Evolutionary conservation across 306 rosid species (phyloP), one percentile per base, ranked within the genome.

Genomic region (Leucaena leucocephala): DNA sequence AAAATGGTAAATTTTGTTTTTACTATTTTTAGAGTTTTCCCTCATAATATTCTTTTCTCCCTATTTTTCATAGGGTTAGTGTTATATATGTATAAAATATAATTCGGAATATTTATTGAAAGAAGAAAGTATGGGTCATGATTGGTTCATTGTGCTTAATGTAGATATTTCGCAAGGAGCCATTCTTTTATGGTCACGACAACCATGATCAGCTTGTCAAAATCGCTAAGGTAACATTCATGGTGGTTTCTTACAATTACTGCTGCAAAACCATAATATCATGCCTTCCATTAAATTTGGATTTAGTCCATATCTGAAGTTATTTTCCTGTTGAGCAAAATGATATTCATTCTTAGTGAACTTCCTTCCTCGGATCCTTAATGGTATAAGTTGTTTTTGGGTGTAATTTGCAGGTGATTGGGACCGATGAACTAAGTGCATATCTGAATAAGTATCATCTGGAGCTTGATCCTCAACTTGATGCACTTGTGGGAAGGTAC

Each of bases 151-250:
- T 85, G 22, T 65, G 44, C 70, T 82, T 81, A 34, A 62, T 86
- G 83, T 80, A 91, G 96, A 93, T 91, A 79, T 93, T 93, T 77
- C 96, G 96, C 82, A 96, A 96, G 93, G 99, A 96, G 70, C 99
- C 99, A 35, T 96, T 96, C 91, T 93, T 96, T 83, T 93, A 90
- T 85, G 99, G 99, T 21, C 98, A 93, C 33, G 99, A 96, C 96
- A 96, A 96, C 90, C 92, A 89, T 8, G 96, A 93, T 74, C 97
- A 93, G 80, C 94, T 93, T 82, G 94, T 93, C 66, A 93, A 93
- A 85, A 93, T 93, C 76, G 94, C 96, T 72, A 91, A 93, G 97
- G 97, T 93, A 86, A 85, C 71, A 35, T 66, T 50, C 21, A 27
- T 71, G 54, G 27, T 43, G 9, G 48, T 84, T 76, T 81, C 80